Evolutionary conservation across 495 filamentous ascomycete genomes (phyloP).

Genomic region (Penicillium taxi): DNA sequence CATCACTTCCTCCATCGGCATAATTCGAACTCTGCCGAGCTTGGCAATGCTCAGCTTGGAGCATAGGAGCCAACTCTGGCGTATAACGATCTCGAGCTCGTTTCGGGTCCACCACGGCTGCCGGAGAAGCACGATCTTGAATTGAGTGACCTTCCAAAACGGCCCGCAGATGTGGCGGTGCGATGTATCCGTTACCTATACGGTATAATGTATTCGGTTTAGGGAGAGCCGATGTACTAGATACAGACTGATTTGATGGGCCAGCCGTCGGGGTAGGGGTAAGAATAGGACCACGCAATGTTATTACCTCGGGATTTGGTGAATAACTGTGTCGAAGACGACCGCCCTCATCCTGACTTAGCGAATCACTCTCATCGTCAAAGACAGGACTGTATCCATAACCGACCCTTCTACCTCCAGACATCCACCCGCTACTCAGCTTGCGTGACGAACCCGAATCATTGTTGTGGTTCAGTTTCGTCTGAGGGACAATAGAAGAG

Average conservation of each 20-base stretch:
- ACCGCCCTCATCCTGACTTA: neutral
- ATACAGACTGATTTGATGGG: too few species aligned
- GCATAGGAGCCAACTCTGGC: slow-evolving; percentile 4
- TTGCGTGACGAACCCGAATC: slow-evolving; percentile 18
- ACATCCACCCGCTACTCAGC: slow-evolving; percentile 42
- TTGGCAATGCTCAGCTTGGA: slow-evolving; percentile 6
- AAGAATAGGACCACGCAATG: too few species aligned
- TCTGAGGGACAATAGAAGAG: neutral
- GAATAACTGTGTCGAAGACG: too few species aligned
- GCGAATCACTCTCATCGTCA: slow-evolving; percentile 11
- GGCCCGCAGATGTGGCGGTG: slow-evolving; percentile 4
- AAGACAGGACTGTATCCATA: slow-evolving; percentile 37
- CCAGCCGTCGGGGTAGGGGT: too few species aligned
- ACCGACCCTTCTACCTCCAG: slow-evolving; percentile 34
- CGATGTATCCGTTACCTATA: neutral
- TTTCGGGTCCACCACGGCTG: neutral
- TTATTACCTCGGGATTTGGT: too few species aligned
- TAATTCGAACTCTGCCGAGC: slow-evolving; percentile 5
- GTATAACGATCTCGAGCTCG: slow-evolving; percentile 1
- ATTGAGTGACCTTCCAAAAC: slow-evolving; percentile 4
- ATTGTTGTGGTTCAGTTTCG: slow-evolving; percentile 1
- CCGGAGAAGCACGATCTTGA: neutral
- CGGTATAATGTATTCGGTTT: too few species aligned
- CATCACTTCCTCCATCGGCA: neutral
- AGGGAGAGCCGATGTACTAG: too few species aligned